Evolutionary conservation across 768 basidiomycete genomes (phyloP), one percentile per base, ranked within the genome.

Genomic region (Trametes elegans): DNA sequence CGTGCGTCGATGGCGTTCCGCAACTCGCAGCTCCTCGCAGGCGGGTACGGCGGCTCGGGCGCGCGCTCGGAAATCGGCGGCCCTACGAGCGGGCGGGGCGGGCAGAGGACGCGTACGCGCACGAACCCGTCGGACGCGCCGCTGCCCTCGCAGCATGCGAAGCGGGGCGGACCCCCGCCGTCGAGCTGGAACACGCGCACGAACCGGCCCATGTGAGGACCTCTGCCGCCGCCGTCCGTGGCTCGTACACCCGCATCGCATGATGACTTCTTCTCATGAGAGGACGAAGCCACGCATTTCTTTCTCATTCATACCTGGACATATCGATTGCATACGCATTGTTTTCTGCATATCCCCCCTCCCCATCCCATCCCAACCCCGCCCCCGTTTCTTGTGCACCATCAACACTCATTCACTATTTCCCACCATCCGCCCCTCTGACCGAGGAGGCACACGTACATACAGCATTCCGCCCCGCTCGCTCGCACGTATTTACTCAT

Each of bases 151-250:
- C 48, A 55, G 39, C 51, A 54, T 13, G 47, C 49, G 28, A 49
- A 54, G 27, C 52, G 57, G 7, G 59, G 54, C n/a, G 59, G 62
- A 18, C 59, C 66, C 19, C 71, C 71, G 27, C 71, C 71, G 21
- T 70, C 71, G 28, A 72, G 71, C 43, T 72, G 70, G 70, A 68
- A 64, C 49, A 34, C 58, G 36, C 50, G 54, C 36, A 46, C 49
- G 13, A 49, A 31, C 23, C 36, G 57, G 32, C 59, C 55, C 13
- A 36, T 49, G 39, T 61, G 55, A 57, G 49, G 34, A 26, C 19
- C 13, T 2, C n/a, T 13, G 36, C 10, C 18, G 5, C 28, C 28
- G 7, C 27, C 9, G 18, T 13, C 23, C n/a, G 14, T 27, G 16
- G 7, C 35, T n/a, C n/a, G n/a, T n/a, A n/a, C n/a, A n/a, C n/a